Base-by-base conservation (phyloP, 257 asterid genomes). In the Solanum ossicruentum region DNA sequence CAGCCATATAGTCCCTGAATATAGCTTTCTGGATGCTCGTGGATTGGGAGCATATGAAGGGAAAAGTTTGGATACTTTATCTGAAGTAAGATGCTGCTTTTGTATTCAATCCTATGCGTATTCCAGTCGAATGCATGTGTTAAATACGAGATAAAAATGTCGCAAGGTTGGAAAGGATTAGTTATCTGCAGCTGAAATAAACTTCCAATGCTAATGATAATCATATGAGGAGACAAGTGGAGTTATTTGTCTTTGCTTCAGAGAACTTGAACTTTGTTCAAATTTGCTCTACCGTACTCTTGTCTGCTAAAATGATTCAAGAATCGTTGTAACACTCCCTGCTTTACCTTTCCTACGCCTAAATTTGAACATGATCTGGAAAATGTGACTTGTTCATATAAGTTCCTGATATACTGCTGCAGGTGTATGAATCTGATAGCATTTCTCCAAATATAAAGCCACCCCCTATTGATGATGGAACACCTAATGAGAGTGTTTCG, bases 21-120 rank as follows among this genome's bases (percentile, higher is more conserved):
- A 95, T 86, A 96, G 98, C 91, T 94, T 95, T 92, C 87, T 96
- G 94, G 99, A 96, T 92, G 99, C 99, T 88, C 98, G 98, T 28
- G 99, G 98, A 83, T 85, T 96, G 90, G 99, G 99, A n/a, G 97
- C 98, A 8, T 96, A 92, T 36, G 99, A 96, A 84, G 99, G 99
- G 80, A 92, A 92, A 85, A 88, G 80, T 23, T 88, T 96, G 84
- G 97, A 91, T 78, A 82, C 97, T 23, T 58, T 94, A 70, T 92
- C 98, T 6, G 91, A 95, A 91, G 98, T 95, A 89, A 83, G 69
- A 51, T 84, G 41, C 60, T 60, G 7, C 6, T 17, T 75, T 49
- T 39, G 15, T 13, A 23, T 57, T 41, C 32, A 71, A 12, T 10
- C 55, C 20, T 4, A 4, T 4, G 11, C 4, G 39, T 61, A 41